A percentile compares a stretch with the other conserved stretches of the same genome.
phyloP scores from a whole-genome alignment of 345 rosid genomes.

The Garcia nutans region DNA sequence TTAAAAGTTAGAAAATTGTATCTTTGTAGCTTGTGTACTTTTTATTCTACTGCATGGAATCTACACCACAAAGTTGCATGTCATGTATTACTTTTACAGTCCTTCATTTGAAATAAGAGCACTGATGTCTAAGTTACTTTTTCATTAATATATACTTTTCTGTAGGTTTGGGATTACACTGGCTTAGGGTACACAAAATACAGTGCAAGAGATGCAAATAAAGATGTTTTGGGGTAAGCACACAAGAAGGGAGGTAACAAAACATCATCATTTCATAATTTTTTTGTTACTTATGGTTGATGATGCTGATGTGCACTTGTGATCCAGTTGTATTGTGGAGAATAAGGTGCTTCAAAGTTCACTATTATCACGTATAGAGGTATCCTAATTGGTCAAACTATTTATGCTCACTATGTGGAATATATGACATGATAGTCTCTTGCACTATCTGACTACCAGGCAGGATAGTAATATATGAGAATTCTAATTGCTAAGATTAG shows the following conservation, averaged over 20 bases:
- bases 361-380: conserved; percentile 69
- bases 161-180: conserved; percentile 95
- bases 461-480: not conserved
- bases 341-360: conserved; percentile 89
- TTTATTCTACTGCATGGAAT: not conserved
- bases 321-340: conserved; percentile 88
- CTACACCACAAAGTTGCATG: not conserved
- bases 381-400: conserved; percentile 22
- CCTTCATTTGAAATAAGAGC: conserved; percentile 10
- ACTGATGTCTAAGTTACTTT: not conserved
- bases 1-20: too few species aligned
- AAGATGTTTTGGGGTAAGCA: conserved; percentile 75
- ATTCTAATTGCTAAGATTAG: not conserved
- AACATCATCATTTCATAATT: not conserved
- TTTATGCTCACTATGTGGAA: not conserved
- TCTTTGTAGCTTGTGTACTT: not conserved
- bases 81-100: not conserved
- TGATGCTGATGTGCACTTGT: conserved; percentile 24
- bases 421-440: too few species aligned
- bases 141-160: conserved; percentile 7
- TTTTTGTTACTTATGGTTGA: conserved; percentile 6
- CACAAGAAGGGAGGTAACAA: conserved; percentile 1
- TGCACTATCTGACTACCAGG: not conserved
- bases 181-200: conserved; percentile 86
- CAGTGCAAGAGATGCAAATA: conserved; percentile 70